Percentiles rank a stretch among this genome's conserved stretches.
These are phyloP conservation scores for Nemania abortiva DNA, from an alignment of 2,329 filamentous ascomycete species.

Conservation along the genomic window DNA sequence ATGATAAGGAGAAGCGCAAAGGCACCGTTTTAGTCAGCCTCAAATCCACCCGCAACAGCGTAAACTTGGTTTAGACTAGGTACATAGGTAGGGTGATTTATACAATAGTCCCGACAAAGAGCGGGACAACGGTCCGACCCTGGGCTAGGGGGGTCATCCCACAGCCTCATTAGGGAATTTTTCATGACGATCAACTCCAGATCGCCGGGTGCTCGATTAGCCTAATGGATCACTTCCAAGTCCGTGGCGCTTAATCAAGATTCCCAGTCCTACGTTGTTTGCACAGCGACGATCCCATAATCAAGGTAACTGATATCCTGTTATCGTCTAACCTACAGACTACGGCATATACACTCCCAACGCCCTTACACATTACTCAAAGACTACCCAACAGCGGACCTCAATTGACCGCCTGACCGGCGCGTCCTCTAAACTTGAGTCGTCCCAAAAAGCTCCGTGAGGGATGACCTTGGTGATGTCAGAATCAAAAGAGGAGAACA, in stretches of 20 bases:
- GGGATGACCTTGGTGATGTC: slow-evolving; percentile 46
- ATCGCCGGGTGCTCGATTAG: slow-evolving; percentile 14
- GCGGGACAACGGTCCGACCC: slow-evolving; percentile 30
- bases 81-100: not conserved
- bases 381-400: slow-evolving; percentile 49
- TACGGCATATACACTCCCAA: slow-evolving; percentile 4
- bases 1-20: slow-evolving; percentile 12
- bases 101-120: not conserved
- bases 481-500: slow-evolving; percentile 50
- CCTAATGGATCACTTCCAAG: slow-evolving; percentile 18
- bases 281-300: slow-evolving; percentile 11
- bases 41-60: not conserved
- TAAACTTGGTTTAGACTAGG: slow-evolving; percentile 1
- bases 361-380: slow-evolving; percentile 36
- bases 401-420: slow-evolving; percentile 48
- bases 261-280: slow-evolving; percentile 14
- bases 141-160: not conserved
- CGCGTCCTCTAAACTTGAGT: slow-evolving; percentile 44
- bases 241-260: slow-evolving; percentile 27
- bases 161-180: slow-evolving; percentile 15
- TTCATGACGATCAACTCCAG: slow-evolving; percentile 23
- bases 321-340: slow-evolving; percentile 13
- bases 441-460: slow-evolving; percentile 50
- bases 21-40: slow-evolving; percentile 12
- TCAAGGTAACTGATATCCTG: not conserved